These are phyloP conservation scores for Usnea hakonensis DNA, from an alignment of 495 filamentous ascomycete genomes.

Conservation along the genomic window DNA sequence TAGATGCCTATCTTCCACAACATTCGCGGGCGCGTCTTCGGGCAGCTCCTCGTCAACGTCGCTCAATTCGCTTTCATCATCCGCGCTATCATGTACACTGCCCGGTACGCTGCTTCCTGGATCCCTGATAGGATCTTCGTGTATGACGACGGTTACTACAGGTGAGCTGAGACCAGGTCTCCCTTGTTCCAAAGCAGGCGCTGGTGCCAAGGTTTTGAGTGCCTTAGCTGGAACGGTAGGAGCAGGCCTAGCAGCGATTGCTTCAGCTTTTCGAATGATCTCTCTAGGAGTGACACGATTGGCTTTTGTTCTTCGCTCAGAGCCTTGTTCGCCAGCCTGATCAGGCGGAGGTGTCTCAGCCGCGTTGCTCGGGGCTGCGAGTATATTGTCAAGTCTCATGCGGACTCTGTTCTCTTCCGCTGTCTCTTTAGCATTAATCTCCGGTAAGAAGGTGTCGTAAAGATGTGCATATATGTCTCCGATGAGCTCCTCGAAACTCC, in stretches of 20 bases:
- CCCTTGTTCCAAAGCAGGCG: slow-evolving; percentile 14
- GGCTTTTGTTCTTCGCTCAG: slow-evolving; percentile 12
- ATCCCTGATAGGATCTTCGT: slow-evolving; percentile 31
- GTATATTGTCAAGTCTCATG: slow-evolving; percentile 53
- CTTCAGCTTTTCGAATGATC: slow-evolving; percentile 55
- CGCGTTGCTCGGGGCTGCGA: slow-evolving; percentile 33
- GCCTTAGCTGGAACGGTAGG: slow-evolving; percentile 32
- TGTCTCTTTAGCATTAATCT: slow-evolving; percentile 39
- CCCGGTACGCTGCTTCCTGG: slow-evolving; percentile 43
- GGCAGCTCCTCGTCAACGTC: slow-evolving; percentile 48
- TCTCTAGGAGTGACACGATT: slow-evolving; percentile 36
- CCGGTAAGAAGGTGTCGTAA: slow-evolving; percentile 50
- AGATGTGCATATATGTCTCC: slow-evolving; percentile 79
- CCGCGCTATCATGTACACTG: slow-evolving; percentile 65
- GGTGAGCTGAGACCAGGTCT: slow-evolving; percentile 16
- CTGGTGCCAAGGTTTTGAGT: slow-evolving; percentile 16
- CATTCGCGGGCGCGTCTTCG: slow-evolving; percentile 36
- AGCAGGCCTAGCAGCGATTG: slow-evolving; percentile 37
- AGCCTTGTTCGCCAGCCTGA: slow-evolving; percentile 7
- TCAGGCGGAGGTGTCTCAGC: slow-evolving; percentile 20
- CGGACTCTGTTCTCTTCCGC: slow-evolving; percentile 47
- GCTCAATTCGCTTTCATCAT: slow-evolving; percentile 75
- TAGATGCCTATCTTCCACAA: slow-evolving; percentile 27
- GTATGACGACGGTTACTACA: slow-evolving; percentile 32
- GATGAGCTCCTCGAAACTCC: slow-evolving; percentile 81